Evolutionary conservation across 106 monocot genomes (phyloP).

Genomic region (Hemerocallis citrina): DNA sequence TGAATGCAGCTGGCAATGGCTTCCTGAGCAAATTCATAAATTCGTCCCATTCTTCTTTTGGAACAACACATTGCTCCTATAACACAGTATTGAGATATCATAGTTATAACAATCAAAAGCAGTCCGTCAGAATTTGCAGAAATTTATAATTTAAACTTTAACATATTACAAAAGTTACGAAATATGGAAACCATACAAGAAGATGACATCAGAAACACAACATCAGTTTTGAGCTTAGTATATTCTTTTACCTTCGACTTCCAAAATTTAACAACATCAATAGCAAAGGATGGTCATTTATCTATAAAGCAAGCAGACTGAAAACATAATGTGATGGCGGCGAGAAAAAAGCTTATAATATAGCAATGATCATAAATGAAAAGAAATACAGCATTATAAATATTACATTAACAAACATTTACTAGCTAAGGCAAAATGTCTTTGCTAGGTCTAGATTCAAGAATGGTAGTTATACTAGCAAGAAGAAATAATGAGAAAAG

Average conservation of each 20-base stretch:
- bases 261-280: neutral
- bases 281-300: neutral
- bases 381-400: too few species aligned
- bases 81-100: conserved; percentile 1
- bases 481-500: too few species aligned
- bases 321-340: neutral
- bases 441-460: too few species aligned
- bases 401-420: too few species aligned
- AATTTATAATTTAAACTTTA: too few species aligned
- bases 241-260: neutral
- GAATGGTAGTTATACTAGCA: too few species aligned
- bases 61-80: conserved; percentile 79
- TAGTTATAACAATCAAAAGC: neutral
- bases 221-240: neutral
- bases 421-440: too few species aligned
- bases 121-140: too few species aligned
- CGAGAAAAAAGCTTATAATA: neutral
- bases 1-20: conserved; percentile 94
- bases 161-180: neutral
- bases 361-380: too few species aligned
- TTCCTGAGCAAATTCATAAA: conserved; percentile 61
- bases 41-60: conserved; percentile 81
- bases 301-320: neutral
- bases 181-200: too few species aligned
- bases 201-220: neutral